Base-by-base conservation (phyloP, 2,329 filamentous ascomycete genomes). In the Xylariales sp. region DNA sequence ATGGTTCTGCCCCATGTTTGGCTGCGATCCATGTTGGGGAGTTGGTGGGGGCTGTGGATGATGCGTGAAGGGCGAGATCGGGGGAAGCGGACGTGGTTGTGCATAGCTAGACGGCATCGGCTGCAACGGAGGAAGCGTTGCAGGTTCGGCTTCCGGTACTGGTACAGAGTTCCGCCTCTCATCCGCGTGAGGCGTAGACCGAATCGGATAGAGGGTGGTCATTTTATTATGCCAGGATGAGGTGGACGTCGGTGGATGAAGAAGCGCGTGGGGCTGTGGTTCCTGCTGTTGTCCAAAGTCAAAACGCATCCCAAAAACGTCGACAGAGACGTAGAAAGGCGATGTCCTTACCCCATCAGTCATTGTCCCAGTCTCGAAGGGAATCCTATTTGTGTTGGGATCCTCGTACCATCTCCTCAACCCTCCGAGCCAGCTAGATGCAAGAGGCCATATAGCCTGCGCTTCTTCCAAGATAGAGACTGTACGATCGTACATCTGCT, bases 361-460 rank as follows among this genome's bases (percentile, higher is more conserved):
- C 73, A 76, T 75, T 36, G 70, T 68, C 9, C 65, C 67, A 14
- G 49, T 50, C 43, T 74, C 68, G 11, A 64, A 57, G 12, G 58
- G 61, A 5, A 64, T 56, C 3, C 63, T 56, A 21, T 60, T 54
- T 11, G 62, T 62, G 40, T 65, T 66, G 5, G 69, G 63, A 42
- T 71, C 66, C 19, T 61, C 61, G 32, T 63, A 66, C 53, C 73
- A 73, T 31, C 64, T 67, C 37, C 71, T 67, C 3, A 77, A 55
- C 1, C 69, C 65, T 5, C 70, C 68, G n/a, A 70, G 64, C 73
- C 73, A 77, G 5, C 71, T 65, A n/a, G 62, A 60, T 1, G 74
- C 71, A 5, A 76, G 58, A 1, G 74, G 72, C 73, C 74, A 77
- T 11, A 73, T 67, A 28, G 69, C 61, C 42, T 67, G 68, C 52